These are phyloP conservation scores for Malania oleifera DNA, from an alignment of 164 flowering plant genomes.

Conservation along the genomic window DNA sequence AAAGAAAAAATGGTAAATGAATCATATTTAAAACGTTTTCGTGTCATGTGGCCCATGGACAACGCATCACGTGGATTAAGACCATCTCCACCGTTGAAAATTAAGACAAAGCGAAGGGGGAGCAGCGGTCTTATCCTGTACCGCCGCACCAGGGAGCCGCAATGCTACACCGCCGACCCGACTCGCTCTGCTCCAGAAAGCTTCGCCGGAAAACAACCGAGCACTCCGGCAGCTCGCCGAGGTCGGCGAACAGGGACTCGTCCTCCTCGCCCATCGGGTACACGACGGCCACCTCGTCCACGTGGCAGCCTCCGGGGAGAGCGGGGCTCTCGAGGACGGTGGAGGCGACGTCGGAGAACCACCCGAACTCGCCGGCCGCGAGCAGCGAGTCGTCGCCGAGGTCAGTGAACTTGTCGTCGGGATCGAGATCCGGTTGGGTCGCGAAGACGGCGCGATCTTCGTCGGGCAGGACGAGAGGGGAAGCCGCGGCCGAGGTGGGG, in stretches of 20 bases:
- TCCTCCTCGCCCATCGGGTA: slow-evolving; percentile 66
- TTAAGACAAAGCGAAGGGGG: too few relatives aligned
- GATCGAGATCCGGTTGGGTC: slow-evolving; percentile 14
- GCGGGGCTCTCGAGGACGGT: slow-evolving; percentile 53
- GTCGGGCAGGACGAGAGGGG: background rate
- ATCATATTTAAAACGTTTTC: too few relatives aligned
- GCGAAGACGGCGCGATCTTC: slow-evolving; percentile 15
- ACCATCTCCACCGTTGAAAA: too few relatives aligned
- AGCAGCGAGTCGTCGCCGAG: slow-evolving; percentile 28
- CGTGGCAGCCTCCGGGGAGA: slow-evolving; percentile 21
- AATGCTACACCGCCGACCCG: slow-evolving; percentile 24
- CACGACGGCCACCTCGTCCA: slow-evolving; percentile 31
- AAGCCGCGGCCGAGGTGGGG: background rate
- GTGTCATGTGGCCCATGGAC: too few relatives aligned
- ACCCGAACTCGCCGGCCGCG: slow-evolving; percentile 29
- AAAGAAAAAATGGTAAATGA: too few relatives aligned
- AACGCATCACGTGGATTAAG: too few relatives aligned
- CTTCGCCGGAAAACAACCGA: slow-evolving; percentile 66
- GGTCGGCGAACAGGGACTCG: slow-evolving; percentile 78
- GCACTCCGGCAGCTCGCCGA: slow-evolving; percentile 86
- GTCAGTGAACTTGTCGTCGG: slow-evolving; percentile 29
- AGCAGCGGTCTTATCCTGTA: slow-evolving; percentile 30
- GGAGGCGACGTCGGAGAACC: slow-evolving; percentile 53
- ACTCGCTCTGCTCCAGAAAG: slow-evolving; percentile 21
- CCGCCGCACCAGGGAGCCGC: slow-evolving; percentile 40